These are phyloP conservation scores for Sarcodon sp. DNA, from an alignment of 768 basidiomycete genomes.

Conservation along the genomic window DNA sequence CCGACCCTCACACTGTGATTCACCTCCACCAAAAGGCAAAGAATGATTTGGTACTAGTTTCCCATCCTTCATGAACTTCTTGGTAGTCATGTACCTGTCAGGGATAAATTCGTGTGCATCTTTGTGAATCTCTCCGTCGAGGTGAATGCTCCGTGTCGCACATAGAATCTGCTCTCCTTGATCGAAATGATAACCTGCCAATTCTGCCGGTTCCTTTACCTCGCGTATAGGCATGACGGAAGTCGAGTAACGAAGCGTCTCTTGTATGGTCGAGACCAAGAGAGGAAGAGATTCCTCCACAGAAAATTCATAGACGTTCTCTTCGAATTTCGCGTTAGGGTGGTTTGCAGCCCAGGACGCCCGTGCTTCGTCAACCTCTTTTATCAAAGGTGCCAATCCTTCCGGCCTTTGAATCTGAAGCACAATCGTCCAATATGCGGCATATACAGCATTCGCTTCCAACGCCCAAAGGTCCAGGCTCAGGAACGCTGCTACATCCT, in stretches of 20 bases:
- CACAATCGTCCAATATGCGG: not conserved
- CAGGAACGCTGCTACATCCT: not conserved
- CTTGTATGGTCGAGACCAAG: not conserved
- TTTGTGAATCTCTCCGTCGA: slow-evolving; percentile 9
- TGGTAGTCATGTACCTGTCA: not conserved
- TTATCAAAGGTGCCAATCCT: not conserved
- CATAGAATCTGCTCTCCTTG: not conserved
- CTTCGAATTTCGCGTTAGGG: not conserved
- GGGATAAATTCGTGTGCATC: slow-evolving; percentile 2
- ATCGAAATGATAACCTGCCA: not conserved
- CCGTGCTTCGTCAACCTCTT: not conserved
- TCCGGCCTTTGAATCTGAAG: not conserved
- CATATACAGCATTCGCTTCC: not conserved
- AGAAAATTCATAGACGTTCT: not conserved
- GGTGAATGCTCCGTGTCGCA: not conserved
- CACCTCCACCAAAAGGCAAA: slow-evolving; percentile 4
- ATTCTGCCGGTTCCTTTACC: not conserved
- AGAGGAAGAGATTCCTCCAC: too few relatives aligned
- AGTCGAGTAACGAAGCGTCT: not conserved
- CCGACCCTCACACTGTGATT: slow-evolving; percentile 11
- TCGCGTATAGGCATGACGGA: not conserved
- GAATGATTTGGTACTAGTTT: not conserved
- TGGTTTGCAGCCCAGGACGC: not conserved
- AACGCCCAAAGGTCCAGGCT: not conserved
- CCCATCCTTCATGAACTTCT: not conserved